These are phyloP conservation scores for Paecilomyces sp. DNA, from an alignment of 2,329 filamentous ascomycete genomes.

Conservation along the genomic window DNA sequence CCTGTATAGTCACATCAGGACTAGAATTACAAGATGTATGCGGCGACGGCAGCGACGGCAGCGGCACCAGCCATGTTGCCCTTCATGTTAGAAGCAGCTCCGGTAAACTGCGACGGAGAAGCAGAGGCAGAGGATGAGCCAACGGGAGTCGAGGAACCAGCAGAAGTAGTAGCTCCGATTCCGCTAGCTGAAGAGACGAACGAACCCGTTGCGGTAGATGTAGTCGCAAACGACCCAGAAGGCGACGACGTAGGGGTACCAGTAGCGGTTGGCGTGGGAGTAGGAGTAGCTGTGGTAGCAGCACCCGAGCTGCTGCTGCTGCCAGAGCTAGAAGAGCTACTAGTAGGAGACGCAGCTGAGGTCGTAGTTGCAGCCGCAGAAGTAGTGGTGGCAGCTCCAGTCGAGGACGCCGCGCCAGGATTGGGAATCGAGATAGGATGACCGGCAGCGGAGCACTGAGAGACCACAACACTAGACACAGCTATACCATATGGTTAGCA, in stretches of 20 bases:
- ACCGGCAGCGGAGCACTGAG: conserved; percentile 27
- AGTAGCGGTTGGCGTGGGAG: not conserved
- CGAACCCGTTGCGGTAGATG: not conserved
- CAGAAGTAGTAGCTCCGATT: not conserved
- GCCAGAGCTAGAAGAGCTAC: not conserved
- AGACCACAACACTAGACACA: conserved; percentile 28
- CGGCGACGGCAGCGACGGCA: not conserved
- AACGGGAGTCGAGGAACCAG: not conserved
- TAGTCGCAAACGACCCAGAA: not conserved
- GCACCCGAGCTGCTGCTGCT: not conserved
- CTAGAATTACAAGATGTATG: not conserved
- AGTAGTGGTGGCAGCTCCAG: not conserved
- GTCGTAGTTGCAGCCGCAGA: not conserved
- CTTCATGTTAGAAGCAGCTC: not conserved
- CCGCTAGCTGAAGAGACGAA: not conserved
- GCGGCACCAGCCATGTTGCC: not conserved
- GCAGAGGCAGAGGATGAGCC: not conserved
- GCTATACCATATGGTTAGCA: conserved; percentile 13
- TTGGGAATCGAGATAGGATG: conserved; percentile 30
- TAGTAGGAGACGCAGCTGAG: not conserved
- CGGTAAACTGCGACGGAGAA: not conserved
- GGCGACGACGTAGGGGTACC: not conserved
- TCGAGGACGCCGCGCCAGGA: conserved; percentile 9
- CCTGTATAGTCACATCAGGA: not conserved
- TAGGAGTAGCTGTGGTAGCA: not conserved